Base-by-base conservation (phyloP, 2,329 filamentous ascomycete species). In the Arthrobotrys iridis region DNA sequence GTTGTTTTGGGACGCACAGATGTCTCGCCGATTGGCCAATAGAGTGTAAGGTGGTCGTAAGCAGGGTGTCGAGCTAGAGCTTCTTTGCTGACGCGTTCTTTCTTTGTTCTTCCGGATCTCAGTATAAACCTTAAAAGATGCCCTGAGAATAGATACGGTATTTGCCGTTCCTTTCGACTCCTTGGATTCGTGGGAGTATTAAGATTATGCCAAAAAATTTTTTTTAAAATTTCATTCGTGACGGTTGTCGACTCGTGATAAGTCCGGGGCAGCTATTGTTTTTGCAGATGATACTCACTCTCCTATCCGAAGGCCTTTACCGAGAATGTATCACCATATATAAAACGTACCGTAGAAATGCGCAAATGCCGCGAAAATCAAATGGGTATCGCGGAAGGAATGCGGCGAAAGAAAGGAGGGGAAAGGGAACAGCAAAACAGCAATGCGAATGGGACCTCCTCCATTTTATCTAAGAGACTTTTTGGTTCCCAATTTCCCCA, bases 21-120 rank as follows among this genome's bases (percentile, higher is more conserved):
- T 45, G 62, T 58, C 48, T 60, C 28, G 50, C 33, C 40, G 50
- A 70, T 70, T 70, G 65, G 33, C 65, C 65, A 70, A 70, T 70
- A 46, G 28, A 33, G 30, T 15, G 11, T 1, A 20, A 46, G 43
- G 57, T 33, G 37, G 60, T 64, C 60, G 60, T 64, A 46, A 64
- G 63, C 45, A 55, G 28, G 55, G 40, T 46, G 40, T 18, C 24
- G 48, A 46, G 48, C 26, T 45, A 30, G 37, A 46, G 10, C 40
- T 58, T 26, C 18, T 40, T 18, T 48, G 63, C 63, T 67, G 63
- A 67, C 40, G 63, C 63, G 63, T 67, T 40, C 45, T 58, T 35
- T 24, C 18, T 11, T 22, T 35, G 48, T 52, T 35, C 15, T 24
- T 20, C 4, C 3, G 8, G 50, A 52, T 52, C 15, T 35, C 15